These are phyloP conservation scores for Pichia nakasei DNA, from an alignment of 805 yeast species.

Conservation along the genomic window DNA sequence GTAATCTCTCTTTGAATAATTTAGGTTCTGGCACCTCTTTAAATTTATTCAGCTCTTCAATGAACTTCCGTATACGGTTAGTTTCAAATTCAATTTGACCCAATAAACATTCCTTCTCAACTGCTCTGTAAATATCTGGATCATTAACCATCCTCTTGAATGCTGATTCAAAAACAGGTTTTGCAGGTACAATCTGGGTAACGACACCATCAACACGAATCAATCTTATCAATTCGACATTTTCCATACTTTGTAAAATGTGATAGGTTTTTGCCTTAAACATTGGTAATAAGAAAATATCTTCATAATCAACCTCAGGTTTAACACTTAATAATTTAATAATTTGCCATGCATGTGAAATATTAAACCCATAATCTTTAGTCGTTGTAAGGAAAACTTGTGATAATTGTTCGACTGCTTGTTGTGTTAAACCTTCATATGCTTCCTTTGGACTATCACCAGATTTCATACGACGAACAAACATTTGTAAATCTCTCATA, in stretches of 20 bases:
- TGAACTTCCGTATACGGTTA: conserved; percentile 52
- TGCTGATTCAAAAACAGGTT: conserved; percentile 78
- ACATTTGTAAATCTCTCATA: conserved; percentile 86
- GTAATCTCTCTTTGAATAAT: conserved; percentile 52
- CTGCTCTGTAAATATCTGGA: conserved; percentile 41
- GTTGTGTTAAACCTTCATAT: conserved; percentile 66
- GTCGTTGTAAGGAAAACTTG: conserved; percentile 54
- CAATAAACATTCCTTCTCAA: conserved; percentile 56
- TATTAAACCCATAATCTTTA: conserved; percentile 40
- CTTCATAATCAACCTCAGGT: conserved; percentile 39
- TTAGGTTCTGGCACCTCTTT: conserved; percentile 42
- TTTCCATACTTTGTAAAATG: conserved; percentile 65
- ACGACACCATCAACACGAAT: conserved; percentile 72
- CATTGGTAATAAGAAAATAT: conserved; percentile 47
- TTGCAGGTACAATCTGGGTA: conserved; percentile 60
- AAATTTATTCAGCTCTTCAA: conserved; percentile 60
- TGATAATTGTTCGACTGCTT: conserved; percentile 80
- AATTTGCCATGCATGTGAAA: conserved; percentile 84
- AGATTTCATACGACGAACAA: conserved; percentile 75
- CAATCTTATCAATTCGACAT: conserved; percentile 64
- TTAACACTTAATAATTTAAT: conserved; percentile 52
- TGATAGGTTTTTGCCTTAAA: conserved; percentile 49
- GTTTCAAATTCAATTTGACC: conserved; percentile 51
- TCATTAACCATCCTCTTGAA: conserved; percentile 59
- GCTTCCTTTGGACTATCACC: conserved; percentile 83